Evolutionary conservation across 2,329 filamentous ascomycete species (phyloP).

Genomic region (Botrytis byssoidea): DNA sequence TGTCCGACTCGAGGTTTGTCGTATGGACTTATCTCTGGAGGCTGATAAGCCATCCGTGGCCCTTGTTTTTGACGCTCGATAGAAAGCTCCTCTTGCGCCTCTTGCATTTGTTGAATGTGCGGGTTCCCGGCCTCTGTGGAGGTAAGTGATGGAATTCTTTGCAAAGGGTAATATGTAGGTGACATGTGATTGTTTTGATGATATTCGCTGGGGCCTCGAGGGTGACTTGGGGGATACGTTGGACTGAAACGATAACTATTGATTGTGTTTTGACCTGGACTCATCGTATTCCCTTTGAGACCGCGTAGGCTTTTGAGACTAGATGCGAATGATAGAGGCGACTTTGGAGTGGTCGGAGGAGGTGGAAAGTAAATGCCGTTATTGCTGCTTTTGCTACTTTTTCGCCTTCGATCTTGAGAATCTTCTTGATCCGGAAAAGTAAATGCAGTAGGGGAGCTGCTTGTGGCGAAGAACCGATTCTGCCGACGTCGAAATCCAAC

Average conservation of each 20-base stretch:
- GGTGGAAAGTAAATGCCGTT: constrained; percentile 10
- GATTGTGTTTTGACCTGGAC: neutral
- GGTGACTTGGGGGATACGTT: neutral
- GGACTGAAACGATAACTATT: neutral
- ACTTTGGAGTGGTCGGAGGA: constrained; percentile 17
- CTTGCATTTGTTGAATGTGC: constrained; percentile 9
- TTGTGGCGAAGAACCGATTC: constrained; percentile 3
- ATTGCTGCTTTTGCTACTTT: neutral
- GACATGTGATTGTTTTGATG: neutral
- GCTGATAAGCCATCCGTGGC: neutral
- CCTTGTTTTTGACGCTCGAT: constrained; percentile 6
- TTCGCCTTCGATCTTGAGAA: neutral
- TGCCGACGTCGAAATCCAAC: constrained; percentile 5
- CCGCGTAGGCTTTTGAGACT: constrained; percentile 1
- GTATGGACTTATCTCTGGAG: constrained; percentile 7
- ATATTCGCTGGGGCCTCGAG: neutral
- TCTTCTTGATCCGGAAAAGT: neutral
- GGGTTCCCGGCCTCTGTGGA: constrained; percentile 4
- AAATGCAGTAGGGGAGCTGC: neutral
- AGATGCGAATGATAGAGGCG: neutral
- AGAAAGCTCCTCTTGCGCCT: constrained; percentile 10
- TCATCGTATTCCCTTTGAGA: neutral
- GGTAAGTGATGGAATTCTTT: constrained; percentile 3
- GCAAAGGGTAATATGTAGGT: constrained; percentile 4
- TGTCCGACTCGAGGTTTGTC: neutral